Conservation (phyloP, 768 basidiomycete genomes). For the Lactarius evosmus region DNA sequence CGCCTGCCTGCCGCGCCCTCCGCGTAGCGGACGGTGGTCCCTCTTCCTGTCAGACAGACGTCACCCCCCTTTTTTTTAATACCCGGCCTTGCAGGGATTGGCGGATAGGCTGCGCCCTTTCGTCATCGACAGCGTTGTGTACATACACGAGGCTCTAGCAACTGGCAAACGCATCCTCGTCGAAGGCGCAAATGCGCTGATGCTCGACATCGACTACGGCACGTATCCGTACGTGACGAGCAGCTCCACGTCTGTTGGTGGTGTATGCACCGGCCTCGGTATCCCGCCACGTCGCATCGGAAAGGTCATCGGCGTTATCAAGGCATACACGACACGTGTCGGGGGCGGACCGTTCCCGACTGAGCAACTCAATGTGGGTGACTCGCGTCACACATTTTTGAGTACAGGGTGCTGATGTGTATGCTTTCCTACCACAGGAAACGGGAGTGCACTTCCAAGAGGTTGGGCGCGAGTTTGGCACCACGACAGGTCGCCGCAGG, state of each 20-base stretch:
- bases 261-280: constrained; percentile 96
- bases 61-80: constrained; percentile 3
- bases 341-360: constrained; percentile 99
- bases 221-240: constrained; percentile 99
- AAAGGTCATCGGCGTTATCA: constrained; percentile 88
- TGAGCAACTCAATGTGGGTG: constrained; percentile 82
- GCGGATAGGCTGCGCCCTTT: constrained; percentile 83
- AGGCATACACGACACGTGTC: constrained; percentile 97
- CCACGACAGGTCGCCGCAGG: constrained; percentile 87
- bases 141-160: constrained; percentile 76
- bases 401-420: neutral
- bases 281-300: constrained; percentile 88
- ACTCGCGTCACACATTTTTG: neutral
- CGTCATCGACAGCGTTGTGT: constrained; percentile 84
- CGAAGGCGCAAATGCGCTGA: constrained; percentile 96
- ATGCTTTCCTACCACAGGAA: constrained; percentile 57
- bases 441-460: constrained; percentile 87
- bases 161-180: constrained; percentile 80
- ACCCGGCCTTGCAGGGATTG: constrained; percentile 50
- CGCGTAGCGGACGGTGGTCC: too few species aligned
- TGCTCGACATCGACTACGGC: constrained; percentile 98
- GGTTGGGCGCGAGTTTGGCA: constrained; percentile 88
- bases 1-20: constrained; percentile 19
- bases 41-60: neutral
- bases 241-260: constrained; percentile 89